Conservation (phyloP, 2,329 filamentous ascomycete species). For the Curvularia sp. region DNA sequence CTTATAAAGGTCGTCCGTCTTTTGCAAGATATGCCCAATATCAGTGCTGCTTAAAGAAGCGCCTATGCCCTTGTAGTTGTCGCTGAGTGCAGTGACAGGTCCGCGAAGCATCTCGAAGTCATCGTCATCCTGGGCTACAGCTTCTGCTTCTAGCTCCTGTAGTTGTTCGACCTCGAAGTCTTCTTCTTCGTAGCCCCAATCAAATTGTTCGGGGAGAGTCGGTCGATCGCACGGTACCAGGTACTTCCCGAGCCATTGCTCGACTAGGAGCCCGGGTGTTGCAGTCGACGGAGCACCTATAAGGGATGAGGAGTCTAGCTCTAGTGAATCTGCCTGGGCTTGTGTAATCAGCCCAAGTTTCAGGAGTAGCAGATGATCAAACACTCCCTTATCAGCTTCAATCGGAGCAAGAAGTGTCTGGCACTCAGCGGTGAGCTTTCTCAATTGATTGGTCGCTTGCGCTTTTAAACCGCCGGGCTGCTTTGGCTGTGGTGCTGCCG, state of each 20-base stretch:
- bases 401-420: conserved; percentile 38
- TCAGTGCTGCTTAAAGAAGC: conserved; percentile 35
- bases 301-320: conserved; percentile 56
- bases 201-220: conserved; percentile 58
- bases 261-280: conserved; percentile 51
- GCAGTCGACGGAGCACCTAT: conserved; percentile 44
- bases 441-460: conserved; percentile 53
- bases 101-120: conserved; percentile 52
- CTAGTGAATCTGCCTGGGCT: conserved; percentile 68
- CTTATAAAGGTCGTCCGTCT: conserved; percentile 64
- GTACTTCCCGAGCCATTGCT: conserved; percentile 64
- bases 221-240: conserved; percentile 55
- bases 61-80: conserved; percentile 50
- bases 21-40: conserved; percentile 49
- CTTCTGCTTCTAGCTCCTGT: conserved; percentile 66
- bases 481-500: conserved; percentile 27
- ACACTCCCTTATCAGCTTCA: conserved; percentile 26
- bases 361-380: conserved; percentile 55
- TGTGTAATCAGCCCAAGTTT: conserved; percentile 65
- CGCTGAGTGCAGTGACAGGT: conserved; percentile 39
- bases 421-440: conserved; percentile 35
- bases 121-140: conserved; percentile 61
- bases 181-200: conserved; percentile 64
- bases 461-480: conserved; percentile 49
- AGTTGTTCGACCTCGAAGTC: conserved; percentile 68